phyloP scores from a whole-genome alignment of 2,329 filamentous ascomycete genomes.

The Ascocoryne sarcoides region DNA sequence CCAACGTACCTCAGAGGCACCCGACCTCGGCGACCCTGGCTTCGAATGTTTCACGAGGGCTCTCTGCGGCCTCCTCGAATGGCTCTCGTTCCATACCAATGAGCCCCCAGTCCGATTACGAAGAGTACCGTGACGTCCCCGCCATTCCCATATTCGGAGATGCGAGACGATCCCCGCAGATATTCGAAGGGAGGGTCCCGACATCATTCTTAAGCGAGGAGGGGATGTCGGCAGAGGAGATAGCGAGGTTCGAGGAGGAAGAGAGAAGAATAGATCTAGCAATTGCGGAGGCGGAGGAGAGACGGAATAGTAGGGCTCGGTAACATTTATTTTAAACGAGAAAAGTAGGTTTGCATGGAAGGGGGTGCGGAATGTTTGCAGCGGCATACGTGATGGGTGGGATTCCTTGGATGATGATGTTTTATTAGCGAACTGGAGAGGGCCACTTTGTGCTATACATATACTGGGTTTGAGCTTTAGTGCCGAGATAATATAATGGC shows the following conservation, averaged over 20 bases:
- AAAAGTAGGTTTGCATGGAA: no score
- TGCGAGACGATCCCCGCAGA: slow-evolving; percentile 13
- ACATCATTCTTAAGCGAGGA: no score
- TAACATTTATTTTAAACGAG: no score
- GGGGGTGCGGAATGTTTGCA: no score
- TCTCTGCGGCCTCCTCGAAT: slow-evolving; percentile 5
- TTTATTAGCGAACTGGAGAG: no score
- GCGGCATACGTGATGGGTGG: no score
- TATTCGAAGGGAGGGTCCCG: slow-evolving; percentile 6
- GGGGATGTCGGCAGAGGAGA: slow-evolving; percentile 22
- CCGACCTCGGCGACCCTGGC: slow-evolving; percentile 9
- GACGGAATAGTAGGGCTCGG: slow-evolving; percentile 7
- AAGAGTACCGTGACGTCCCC: slow-evolving; percentile 15
- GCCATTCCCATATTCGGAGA: slow-evolving; percentile 10
- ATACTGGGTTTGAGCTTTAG: no score
- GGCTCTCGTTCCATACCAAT: slow-evolving; percentile 3
- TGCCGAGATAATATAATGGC: no score
- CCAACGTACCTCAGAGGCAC: slow-evolving; percentile 11
- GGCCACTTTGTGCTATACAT: no score
- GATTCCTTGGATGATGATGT: no score
- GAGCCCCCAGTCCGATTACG: slow-evolving; percentile 6
- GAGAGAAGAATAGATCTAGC: slow-evolving; percentile 26
- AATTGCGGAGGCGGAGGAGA: slow-evolving; percentile 22
- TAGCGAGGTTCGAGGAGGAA: slow-evolving; percentile 23
- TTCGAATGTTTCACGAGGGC: slow-evolving; percentile 10